Conservation (phyloP, 1,284 basidiomycete species). For the Ceratobasidium sp. region DNA sequence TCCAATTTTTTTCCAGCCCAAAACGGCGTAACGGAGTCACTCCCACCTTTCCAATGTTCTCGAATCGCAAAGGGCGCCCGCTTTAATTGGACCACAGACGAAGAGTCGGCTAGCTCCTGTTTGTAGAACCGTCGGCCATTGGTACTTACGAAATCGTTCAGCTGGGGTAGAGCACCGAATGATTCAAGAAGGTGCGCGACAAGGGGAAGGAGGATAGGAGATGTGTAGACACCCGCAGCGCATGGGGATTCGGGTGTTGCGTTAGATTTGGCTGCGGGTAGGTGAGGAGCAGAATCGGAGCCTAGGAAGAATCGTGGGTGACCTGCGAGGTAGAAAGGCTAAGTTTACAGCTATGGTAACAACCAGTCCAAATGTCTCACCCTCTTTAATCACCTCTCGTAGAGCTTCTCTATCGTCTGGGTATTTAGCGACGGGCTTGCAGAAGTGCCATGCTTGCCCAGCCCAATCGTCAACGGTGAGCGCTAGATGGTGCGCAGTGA, state of each 20-base stretch:
- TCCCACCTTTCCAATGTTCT: slow-evolving; percentile 65
- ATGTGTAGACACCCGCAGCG: slow-evolving; percentile 95
- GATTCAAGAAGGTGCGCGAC: slow-evolving; percentile 88
- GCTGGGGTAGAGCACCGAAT: slow-evolving; percentile 84
- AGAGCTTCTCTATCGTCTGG: slow-evolving; percentile 92
- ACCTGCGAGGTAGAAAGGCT: slow-evolving; percentile 63
- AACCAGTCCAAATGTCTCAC: slow-evolving; percentile 58
- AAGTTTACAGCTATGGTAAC: background rate
- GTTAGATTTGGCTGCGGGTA: slow-evolving; percentile 82
- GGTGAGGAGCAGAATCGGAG: slow-evolving; percentile 97
- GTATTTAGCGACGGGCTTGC: slow-evolving; percentile 98
- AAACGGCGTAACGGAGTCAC: slow-evolving; percentile 85
- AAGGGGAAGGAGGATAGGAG: slow-evolving; percentile 89
- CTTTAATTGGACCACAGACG: slow-evolving; percentile 58
- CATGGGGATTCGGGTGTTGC: slow-evolving; percentile 81
- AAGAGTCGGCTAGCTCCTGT: slow-evolving; percentile 53
- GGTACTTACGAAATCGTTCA: slow-evolving; percentile 82
- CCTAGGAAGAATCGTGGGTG: slow-evolving; percentile 98
- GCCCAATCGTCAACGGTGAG: slow-evolving; percentile 98
- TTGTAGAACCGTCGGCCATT: slow-evolving; percentile 87
- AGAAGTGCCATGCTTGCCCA: slow-evolving; percentile 95
- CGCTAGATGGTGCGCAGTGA: slow-evolving; percentile 96
- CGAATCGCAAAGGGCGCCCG: slow-evolving; percentile 65
- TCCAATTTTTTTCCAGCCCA: slow-evolving; percentile 87
- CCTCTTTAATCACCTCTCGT: slow-evolving; percentile 83